Percentiles rank a stretch among this genome's conserved stretches.
phyloP scores from a whole-genome alignment of 768 basidiomycete species.

The Panaeolus papilionaceus region DNA sequence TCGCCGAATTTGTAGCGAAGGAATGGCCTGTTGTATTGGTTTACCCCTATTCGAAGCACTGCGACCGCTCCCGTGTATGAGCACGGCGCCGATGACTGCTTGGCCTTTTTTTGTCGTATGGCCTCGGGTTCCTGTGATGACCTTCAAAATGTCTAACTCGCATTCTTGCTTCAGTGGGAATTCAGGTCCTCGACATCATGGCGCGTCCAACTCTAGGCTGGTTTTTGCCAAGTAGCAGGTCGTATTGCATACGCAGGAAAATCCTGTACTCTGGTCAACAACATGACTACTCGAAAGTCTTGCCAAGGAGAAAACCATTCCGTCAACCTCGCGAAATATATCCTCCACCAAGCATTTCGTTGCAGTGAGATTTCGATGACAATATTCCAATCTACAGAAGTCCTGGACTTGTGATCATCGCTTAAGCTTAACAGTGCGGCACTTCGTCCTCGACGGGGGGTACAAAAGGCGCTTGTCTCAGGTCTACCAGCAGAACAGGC shows the following conservation, averaged over 20 bases:
- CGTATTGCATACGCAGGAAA: neutral
- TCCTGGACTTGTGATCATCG: neutral
- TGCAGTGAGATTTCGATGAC: too few relatives aligned
- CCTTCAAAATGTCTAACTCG: neutral
- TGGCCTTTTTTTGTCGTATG: neutral
- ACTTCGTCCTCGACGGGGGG: neutral
- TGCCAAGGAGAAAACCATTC: constrained; percentile 2
- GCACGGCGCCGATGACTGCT: neutral
- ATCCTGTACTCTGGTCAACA: neutral
- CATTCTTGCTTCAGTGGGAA: neutral
- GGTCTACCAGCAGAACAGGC: neutral
- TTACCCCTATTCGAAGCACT: constrained; percentile 1
- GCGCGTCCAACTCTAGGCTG: neutral
- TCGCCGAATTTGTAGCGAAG: neutral
- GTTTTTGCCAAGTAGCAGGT: constrained; percentile 1
- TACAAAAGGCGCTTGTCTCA: neutral
- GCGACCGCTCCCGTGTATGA: neutral
- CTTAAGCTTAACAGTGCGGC: neutral
- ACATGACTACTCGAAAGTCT: neutral
- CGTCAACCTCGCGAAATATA: constrained; percentile 10
- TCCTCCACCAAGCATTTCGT: neutral
- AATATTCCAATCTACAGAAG: neutral
- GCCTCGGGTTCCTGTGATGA: neutral
- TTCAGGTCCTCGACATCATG: neutral
- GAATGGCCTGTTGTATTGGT: neutral